Percentiles rank a stretch among this genome's conserved stretches.
Conservation (phyloP, 768 basidiomycete species). For the Suillus paluster region DNA sequence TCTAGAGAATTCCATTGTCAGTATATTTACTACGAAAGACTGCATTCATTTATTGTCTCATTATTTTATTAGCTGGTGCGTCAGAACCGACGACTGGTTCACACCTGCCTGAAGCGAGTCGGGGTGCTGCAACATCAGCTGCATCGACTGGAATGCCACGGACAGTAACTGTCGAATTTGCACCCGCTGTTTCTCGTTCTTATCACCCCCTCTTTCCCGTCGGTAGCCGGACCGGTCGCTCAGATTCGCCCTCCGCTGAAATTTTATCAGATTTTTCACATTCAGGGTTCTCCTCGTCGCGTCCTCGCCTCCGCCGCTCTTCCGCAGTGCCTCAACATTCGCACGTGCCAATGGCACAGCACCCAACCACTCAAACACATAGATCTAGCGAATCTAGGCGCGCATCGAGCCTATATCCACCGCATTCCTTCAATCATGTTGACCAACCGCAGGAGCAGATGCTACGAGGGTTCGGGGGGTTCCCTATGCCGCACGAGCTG, state of each 20-base stretch:
- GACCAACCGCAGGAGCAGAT: conserved; percentile 25
- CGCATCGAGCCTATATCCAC: conserved; percentile 13
- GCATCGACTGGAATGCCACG: conserved; percentile 35
- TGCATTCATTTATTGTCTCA: neutral
- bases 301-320: conserved; percentile 18
- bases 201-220: conserved; percentile 29
- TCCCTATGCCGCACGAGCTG: conserved; percentile 70
- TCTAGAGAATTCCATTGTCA: conserved; percentile 5
- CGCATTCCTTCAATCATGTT: conserved; percentile 21
- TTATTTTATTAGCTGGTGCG: neutral
- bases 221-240: conserved; percentile 23
- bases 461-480: conserved; percentile 68
- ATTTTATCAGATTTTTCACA: conserved; percentile 11
- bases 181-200: conserved; percentile 36
- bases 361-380: conserved; percentile 20
- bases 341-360: conserved; percentile 19
- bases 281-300: neutral
- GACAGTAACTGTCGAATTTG: conserved; percentile 59
- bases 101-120: neutral
- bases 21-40: neutral
- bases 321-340: conserved; percentile 16
- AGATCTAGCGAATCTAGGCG: conserved; percentile 8
- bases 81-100: neutral
- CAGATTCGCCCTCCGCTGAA: conserved; percentile 15
- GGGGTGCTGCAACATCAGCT: neutral